Evolutionary conservation across 208 protist species (phyloP), one percentile per base, ranked within the genome.

Genomic region (Trypanosoma lewisi): DNA sequence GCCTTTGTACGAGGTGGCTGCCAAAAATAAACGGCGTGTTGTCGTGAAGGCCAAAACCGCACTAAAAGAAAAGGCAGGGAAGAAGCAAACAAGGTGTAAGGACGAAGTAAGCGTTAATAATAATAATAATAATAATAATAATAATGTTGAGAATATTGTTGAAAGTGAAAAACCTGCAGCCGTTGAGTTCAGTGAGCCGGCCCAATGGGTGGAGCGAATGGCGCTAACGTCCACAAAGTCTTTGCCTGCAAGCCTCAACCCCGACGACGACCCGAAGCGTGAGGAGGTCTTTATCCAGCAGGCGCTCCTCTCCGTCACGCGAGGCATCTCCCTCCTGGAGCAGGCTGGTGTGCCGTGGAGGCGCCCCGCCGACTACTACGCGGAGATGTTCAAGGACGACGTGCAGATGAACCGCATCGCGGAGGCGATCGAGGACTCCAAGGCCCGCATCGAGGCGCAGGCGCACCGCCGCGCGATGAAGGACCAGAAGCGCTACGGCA

Each of bases 371-470:
- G 97, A 98, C 78, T 98, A 96, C 78, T 98, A 97, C 78, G 96
- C 96, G 7, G 97, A 98, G 72, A 98, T 98, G 96, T 89, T 93
- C 68, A 98, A 98, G 77, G 83, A 78, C 52, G 97, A 98, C 67
- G 73, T 92, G 30, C 95, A 98, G 73, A 98, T 98, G 96, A 82
- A 79, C 58, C 92, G 97, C 51, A 89, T 96, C 63, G 87, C 82
- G 25, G 77, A 85, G 51, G 85, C 87, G 9, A 93, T 96, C 77
- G 85, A 93, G 64, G 82, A 75, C 11, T 86, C 86, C 28, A 93
- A 93, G 78, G 69, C 83, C 4, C 80, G 82, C 58, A 82, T 94
- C 25, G 85, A 94, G 73, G 77, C 75, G 1, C 91, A 87, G 52
- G 85, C 87, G 27, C 86, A 94, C 70, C 82, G 83, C 39, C 86